Base-by-base conservation (phyloP, 1,284 basidiomycete genomes). In the Athelia sp. region DNA sequence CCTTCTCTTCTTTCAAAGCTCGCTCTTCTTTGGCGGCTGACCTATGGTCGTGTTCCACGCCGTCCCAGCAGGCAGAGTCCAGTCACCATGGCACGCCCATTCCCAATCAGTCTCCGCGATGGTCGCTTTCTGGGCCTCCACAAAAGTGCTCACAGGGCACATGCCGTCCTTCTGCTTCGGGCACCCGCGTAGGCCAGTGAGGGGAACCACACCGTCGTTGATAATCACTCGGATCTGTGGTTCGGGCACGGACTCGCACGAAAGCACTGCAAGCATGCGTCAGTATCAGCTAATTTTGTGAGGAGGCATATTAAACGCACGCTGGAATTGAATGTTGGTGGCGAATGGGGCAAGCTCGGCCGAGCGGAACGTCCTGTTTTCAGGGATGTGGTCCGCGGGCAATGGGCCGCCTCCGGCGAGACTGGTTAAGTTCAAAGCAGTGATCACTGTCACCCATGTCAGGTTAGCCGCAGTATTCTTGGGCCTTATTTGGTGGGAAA, bases 161-260 rank as follows among this genome's bases (percentile, higher is more conserved):
- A 95, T 78, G 11, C 93, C 93, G 52, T 94, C 82, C 42, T 76
- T 71, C 58, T 85, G 74, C 56, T 79, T 65, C 0, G 85, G 80
- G 57, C 91, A 94, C 1, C 87, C 88, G 19, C 74, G 70, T 59
- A 91, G 77, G 31, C 84, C 80, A 2, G 84, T 85, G 35, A 96
- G 75, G 1, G 94, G 92, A 1, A 83, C 76, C 1, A 94, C 88
- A 3, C 89, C 93, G 62, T 97, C 94, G 68, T 96, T 96, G 65
- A 93, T 79, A 60, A 90, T 79, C 48, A 89, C 72, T 4, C 90
- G 84, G 54, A 93, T 84, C 58, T 91, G 88, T 1, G 67, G 70
- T 23, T 74, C 76, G 1, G 76, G 71, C 4, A 66, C 52, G 1
- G 76, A 75, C 8, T 69, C 63, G 62, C 84, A 87, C 57, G 74